These are phyloP conservation scores for Pyronema domesticum DNA, from an alignment of 495 filamentous ascomycete genomes.

Conservation along the genomic window DNA sequence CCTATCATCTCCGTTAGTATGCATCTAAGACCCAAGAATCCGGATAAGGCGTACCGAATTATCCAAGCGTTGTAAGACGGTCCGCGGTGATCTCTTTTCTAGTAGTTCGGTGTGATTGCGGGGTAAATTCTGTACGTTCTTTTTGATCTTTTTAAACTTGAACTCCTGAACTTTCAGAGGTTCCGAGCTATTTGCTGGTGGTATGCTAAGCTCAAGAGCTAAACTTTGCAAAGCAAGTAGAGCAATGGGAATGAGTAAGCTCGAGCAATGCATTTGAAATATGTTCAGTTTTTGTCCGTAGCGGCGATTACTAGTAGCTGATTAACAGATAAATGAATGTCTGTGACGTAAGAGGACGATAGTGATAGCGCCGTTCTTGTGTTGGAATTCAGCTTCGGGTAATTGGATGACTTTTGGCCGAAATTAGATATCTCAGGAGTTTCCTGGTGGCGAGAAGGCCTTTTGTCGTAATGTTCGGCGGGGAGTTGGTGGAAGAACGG, in stretches of 20 bases:
- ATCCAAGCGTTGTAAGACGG: constrained; percentile 17
- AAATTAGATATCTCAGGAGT: too few species aligned
- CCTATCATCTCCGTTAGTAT: constrained; percentile 24
- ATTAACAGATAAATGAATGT: too few species aligned
- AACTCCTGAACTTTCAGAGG: constrained; percentile 12
- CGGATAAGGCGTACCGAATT: constrained; percentile 13
- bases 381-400: too few species aligned
- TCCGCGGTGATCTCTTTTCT: constrained; percentile 4
- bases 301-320: too few species aligned
- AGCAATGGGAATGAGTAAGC: background rate
- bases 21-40: background rate
- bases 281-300: too few species aligned
- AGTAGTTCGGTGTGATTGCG: background rate
- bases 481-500: too few species aligned
- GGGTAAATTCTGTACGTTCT: constrained; percentile 18
- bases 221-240: background rate
- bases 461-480: too few species aligned
- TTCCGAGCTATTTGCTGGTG: background rate
- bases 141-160: constrained; percentile 21
- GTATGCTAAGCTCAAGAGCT: background rate
- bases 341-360: too few species aligned
- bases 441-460: too few species aligned
- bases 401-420: too few species aligned
- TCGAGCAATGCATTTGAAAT: background rate
- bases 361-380: too few species aligned